Conservation (phyloP, 1,139 yeast species). For the Sporopachydermia cereana region DNA sequence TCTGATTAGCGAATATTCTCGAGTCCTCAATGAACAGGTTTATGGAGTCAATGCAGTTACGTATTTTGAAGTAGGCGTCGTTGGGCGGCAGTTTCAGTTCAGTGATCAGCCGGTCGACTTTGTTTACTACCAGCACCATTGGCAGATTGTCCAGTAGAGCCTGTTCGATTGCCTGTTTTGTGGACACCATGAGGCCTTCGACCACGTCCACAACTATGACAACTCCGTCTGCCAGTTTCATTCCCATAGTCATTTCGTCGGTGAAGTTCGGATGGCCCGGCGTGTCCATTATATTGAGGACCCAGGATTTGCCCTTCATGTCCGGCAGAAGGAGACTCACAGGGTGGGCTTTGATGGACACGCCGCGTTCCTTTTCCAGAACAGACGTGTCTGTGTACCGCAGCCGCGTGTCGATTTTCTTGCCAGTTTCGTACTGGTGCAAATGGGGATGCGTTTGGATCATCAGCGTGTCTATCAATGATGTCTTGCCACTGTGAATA, state of each 20-base stretch:
- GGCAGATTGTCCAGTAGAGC: conserved; percentile 38
- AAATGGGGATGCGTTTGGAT: conserved; percentile 46
- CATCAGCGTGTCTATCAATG: conserved; percentile 60
- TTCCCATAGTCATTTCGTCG: conserved; percentile 57
- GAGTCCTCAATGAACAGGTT: conserved; percentile 35
- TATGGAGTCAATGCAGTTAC: conserved; percentile 49
- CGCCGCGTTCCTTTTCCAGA: conserved; percentile 59
- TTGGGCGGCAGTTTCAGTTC: conserved; percentile 67
- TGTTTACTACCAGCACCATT: conserved; percentile 58
- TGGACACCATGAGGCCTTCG: conserved; percentile 60
- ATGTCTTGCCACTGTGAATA: conserved; percentile 80
- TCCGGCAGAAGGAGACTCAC: conserved; percentile 53
- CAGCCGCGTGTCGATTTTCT: conserved; percentile 31
- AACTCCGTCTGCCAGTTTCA: conserved; percentile 52
- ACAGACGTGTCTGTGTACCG: conserved; percentile 62
- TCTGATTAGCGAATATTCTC: conserved; percentile 4
- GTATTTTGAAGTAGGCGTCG: conserved; percentile 63
- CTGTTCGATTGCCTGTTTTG: conserved; percentile 37
- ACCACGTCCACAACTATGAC: conserved; percentile 71
- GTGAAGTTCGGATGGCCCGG: conserved; percentile 87
- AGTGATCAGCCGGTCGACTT: conserved; percentile 68
- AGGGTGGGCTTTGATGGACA: conserved; percentile 54
- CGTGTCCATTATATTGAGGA: conserved; percentile 60
- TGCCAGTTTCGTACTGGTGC: conserved; percentile 20
- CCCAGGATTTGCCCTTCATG: conserved; percentile 41